Evolutionary conservation across 768 basidiomycete genomes (phyloP), one percentile per base, ranked within the genome.

Genomic region (Suillus spraguei): DNA sequence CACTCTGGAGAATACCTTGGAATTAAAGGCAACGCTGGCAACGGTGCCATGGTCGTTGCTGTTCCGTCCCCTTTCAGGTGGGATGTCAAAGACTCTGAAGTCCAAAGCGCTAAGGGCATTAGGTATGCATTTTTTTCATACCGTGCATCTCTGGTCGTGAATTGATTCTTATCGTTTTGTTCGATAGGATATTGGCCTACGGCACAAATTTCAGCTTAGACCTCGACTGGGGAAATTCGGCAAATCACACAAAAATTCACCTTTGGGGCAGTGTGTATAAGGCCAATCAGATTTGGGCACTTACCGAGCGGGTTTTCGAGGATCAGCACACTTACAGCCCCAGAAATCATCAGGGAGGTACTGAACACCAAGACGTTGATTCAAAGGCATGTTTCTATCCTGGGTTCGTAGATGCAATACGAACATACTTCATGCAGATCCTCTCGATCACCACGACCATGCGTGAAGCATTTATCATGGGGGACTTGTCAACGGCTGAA

Each of bases 301-400:
- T 9, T 46, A 46, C 44, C 11, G 11, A 46, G n/a, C n/a, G 11
- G 2, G n/a, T 5, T 22, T 22, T 81, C 52, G 70, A 76, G 65
- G 66, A 63, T 14, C 81, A 83, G 20, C 62, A 53, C 20, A 76
- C 68, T 1, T 87, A 83, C 74, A 76, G 66, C 39, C 78, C 88
- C 68, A 76, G 70, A 46, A 88, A 87, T 72, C 78, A 72, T 68
- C 81, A 84, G 71, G 75, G 80, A 13, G 80, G 79, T 6, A 87
- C 82, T 6, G 82, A 44, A 44, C 20, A 44, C 42, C 42, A 44
- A 44, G n/a, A 9, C 44, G 5, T n/a, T 44, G 20, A 44, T n/a
- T n/a, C 10, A 44, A 44, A 44, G 44, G 44, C 44, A n/a, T 44
- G 44, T n/a, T 44, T n/a, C n/a, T n/a, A 44, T 4, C 44, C 8